Evolutionary conservation across 495 filamentous ascomycete species (phyloP), one percentile per base, ranked within the genome.

Genomic region (Cercophora samala): DNA sequence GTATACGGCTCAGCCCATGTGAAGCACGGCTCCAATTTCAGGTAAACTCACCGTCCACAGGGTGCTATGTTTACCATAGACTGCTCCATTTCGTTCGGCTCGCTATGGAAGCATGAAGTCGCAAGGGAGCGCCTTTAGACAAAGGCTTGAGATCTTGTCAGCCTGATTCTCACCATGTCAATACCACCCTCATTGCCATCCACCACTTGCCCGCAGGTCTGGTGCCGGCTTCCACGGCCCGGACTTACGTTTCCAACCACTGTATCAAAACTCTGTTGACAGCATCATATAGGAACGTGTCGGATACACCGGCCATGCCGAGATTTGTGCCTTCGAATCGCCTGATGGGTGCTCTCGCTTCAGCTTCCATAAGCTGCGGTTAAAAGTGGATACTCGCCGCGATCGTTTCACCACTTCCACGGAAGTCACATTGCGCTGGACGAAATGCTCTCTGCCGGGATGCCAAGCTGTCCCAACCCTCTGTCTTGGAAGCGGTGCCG

Each of bases 231-330:
- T 19, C 29, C 32, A 22, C 63, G 63, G 63, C 15, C 54, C 54
- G 52, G 23, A 15, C 24, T 21, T 21, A 56, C 63, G 21, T 23
- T 22, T 22, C 26, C 19, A 26, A 5, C 4, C 17, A 63, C 4
- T 25, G 26, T 51, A 17, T 24, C n/a, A 22, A 5, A 58, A 5
- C 18, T 0, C 5, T 42, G 21, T 25, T 21, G 42, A n/a, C 22
- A 5, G 19, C 42, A 58, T 37, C 46, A 46, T 46, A 46, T 46
- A 46, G 8, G 37, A 46, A 2, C 2, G 25, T 54, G 6, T 26
- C 62, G 55, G 54, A 64, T 5, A 25, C 19, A 32, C 54, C 62
- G 53, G 62, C 18, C 62, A 64, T 64, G 46, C 62, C 62, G 62
- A 64, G 46, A 54, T 64, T 55, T 18, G 62, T 25, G 13, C 62